phyloP scores from a whole-genome alignment of 140 eudicot species.

The Bidens hawaiensis region DNA sequence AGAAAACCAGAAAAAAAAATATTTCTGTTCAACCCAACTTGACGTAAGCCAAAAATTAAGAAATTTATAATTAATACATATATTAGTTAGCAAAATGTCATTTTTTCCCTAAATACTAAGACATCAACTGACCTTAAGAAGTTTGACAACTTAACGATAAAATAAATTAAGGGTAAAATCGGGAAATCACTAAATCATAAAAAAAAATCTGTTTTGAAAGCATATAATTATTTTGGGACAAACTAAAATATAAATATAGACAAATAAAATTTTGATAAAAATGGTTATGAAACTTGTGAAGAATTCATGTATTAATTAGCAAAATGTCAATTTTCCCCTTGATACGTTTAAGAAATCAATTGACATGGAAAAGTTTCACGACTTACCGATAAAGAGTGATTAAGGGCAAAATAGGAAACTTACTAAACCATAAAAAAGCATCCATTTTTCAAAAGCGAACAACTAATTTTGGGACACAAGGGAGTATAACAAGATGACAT shows the following conservation, averaged over 20 bases:
- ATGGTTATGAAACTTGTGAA: too few relatives aligned
- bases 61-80: not conserved
- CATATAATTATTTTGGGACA: not conserved
- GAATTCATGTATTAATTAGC: too few relatives aligned
- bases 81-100: not conserved
- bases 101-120: not conserved
- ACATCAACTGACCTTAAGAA: too few relatives aligned
- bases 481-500: slow-evolving; percentile 2
- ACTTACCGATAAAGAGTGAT: too few relatives aligned
- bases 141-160: too few relatives aligned
- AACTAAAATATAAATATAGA: not conserved
- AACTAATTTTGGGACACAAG: not conserved
- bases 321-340: too few relatives aligned
- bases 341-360: too few relatives aligned
- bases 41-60: not conserved
- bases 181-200: not conserved
- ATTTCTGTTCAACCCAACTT: not conserved
- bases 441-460: not conserved
- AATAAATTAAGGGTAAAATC: not conserved
- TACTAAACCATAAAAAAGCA: too few relatives aligned
- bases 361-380: too few relatives aligned
- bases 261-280: too few relatives aligned
- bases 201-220: not conserved
- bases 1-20: too few relatives aligned
- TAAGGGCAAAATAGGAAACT: too few relatives aligned